Evolutionary conservation across 208 protist genomes (phyloP).

Genomic region (Leishmania braziliensis): DNA sequence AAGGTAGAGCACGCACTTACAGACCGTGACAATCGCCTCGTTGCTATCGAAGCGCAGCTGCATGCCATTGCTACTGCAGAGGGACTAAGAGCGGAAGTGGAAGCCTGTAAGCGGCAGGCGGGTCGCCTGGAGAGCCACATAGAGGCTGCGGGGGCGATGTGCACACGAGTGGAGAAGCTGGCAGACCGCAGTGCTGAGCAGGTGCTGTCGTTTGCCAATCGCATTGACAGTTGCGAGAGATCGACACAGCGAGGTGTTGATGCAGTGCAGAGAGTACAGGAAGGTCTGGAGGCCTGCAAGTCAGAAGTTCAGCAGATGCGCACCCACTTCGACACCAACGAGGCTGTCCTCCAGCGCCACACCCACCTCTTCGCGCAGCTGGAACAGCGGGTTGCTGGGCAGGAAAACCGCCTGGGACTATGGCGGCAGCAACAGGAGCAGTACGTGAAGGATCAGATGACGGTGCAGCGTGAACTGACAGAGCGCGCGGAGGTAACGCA

Average conservation of each 20-base stretch:
- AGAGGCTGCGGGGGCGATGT: slow-evolving; percentile 50
- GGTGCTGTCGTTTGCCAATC: slow-evolving; percentile 30
- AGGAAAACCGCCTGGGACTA: slow-evolving; percentile 37
- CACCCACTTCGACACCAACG: slow-evolving; percentile 2
- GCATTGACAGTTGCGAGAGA: slow-evolving; percentile 43
- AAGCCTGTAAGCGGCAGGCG: slow-evolving; percentile 56
- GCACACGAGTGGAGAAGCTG: slow-evolving; percentile 49
- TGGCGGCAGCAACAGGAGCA: slow-evolving; percentile 56
- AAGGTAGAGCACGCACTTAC: slow-evolving; percentile 57
- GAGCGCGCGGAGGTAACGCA: slow-evolving; percentile 53
- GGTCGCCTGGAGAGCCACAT: slow-evolving; percentile 66
- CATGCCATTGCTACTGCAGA: slow-evolving; percentile 52
- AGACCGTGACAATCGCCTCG: slow-evolving; percentile 66
- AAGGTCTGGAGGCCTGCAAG: slow-evolving; percentile 31
- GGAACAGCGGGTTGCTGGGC: slow-evolving; percentile 45
- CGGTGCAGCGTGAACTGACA: slow-evolving; percentile 43
- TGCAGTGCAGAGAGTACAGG: slow-evolving; percentile 28
- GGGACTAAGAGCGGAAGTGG: slow-evolving; percentile 64
- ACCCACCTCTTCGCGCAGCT: slow-evolving; percentile 27
- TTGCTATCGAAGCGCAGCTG: slow-evolving; percentile 65
- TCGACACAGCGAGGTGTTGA: slow-evolving; percentile 11
- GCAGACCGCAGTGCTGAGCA: slow-evolving; percentile 38
- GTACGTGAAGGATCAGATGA: slow-evolving; percentile 48
- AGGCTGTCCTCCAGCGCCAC: slow-evolving; percentile 24
- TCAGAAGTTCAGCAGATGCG: slow-evolving; percentile 11